Percentiles rank a stretch among this genome's conserved stretches.
These are phyloP conservation scores for Mycocalia duriaeana DNA, from an alignment of 1,284 basidiomycete species.

Conservation along the genomic window DNA sequence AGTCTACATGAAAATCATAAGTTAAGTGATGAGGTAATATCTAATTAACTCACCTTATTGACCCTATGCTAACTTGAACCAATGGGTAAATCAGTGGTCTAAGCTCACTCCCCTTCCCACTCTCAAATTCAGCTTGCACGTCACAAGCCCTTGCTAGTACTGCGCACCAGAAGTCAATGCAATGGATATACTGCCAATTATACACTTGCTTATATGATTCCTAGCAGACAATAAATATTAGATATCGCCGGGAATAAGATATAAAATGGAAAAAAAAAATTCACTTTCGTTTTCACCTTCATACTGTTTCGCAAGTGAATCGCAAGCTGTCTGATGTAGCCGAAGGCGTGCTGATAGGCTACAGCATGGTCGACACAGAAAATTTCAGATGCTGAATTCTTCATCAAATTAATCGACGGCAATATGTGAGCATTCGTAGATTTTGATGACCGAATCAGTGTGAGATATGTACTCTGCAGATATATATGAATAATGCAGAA, in stretches of 20 bases:
- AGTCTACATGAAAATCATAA: slow-evolving; percentile 47
- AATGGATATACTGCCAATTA: slow-evolving; percentile 98
- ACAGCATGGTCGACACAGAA: slow-evolving; percentile 75
- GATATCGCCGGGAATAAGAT: slow-evolving; percentile 8
- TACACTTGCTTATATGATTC: slow-evolving; percentile 90
- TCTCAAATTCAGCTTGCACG: slow-evolving; percentile 45
- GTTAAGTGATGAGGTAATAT: too few species aligned
- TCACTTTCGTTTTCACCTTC: slow-evolving; percentile 81
- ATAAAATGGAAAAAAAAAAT: slow-evolving; percentile 4
- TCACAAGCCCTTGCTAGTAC: slow-evolving; percentile 83
- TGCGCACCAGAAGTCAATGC: slow-evolving; percentile 93
- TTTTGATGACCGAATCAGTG: slow-evolving; percentile 79
- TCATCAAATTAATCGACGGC: slow-evolving; percentile 95
- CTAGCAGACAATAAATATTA: slow-evolving; percentile 30
- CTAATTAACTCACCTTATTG: slow-evolving; percentile 67
- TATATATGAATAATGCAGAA: not conserved
- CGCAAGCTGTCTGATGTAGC: slow-evolving; percentile 94
- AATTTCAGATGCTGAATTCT: slow-evolving; percentile 93
- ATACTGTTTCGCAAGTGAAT: slow-evolving; percentile 90
- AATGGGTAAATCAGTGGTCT: slow-evolving; percentile 91
- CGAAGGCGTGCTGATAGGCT: slow-evolving; percentile 94
- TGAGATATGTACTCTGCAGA: slow-evolving; percentile 76
- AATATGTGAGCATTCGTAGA: slow-evolving; percentile 83
- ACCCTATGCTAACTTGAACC: slow-evolving; percentile 90
- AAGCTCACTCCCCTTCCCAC: slow-evolving; percentile 70